A percentile compares a stretch with the other conserved stretches of the same genome.
Evolutionary conservation across 176 grass and related monocot genomes (phyloP).

Genomic region (Bolboschoenus planiculmis): DNA sequence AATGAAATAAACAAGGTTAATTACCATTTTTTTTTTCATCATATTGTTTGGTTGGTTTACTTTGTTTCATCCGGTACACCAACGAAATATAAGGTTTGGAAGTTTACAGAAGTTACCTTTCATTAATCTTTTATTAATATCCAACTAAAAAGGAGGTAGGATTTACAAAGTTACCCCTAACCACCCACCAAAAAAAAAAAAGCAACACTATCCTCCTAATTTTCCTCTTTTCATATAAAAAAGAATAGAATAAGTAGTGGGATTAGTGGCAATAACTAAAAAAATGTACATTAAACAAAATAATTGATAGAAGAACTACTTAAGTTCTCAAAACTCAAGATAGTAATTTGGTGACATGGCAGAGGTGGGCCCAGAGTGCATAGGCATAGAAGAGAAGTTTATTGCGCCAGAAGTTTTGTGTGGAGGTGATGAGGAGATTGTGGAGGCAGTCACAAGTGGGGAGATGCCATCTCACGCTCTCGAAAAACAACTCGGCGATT

Average conservation of each 20-base stretch:
- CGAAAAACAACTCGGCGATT: slow-evolving; percentile 51
- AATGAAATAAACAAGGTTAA: background rate
- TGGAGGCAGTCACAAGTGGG: slow-evolving; percentile 30
- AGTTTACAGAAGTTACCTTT: background rate
- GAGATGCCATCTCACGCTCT: slow-evolving; percentile 57
- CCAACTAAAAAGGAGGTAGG: background rate
- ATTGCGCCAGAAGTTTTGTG: slow-evolving; percentile 34
- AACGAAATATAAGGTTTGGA: background rate
- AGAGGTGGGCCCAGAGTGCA: background rate
- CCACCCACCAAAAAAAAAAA: too few relatives aligned
- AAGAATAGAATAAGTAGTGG: too few relatives aligned
- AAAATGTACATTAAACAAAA: too few relatives aligned
- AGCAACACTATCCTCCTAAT: too few relatives aligned
- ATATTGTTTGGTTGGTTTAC: background rate
- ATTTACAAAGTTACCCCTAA: too few relatives aligned
- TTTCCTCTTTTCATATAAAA: too few relatives aligned
- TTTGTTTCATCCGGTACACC: background rate
- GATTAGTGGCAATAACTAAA: too few relatives aligned
- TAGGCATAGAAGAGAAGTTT: background rate
- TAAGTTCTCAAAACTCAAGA: background rate
- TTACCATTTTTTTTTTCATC: background rate
- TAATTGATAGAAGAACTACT: too few relatives aligned
- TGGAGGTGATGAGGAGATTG: slow-evolving; percentile 58
- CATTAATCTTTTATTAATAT: background rate
- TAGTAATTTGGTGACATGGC: background rate